Percentiles rank a stretch among this genome's conserved stretches.
Conservation (phyloP, 345 rosid genomes). For the Arabidopsis suecica region DNA sequence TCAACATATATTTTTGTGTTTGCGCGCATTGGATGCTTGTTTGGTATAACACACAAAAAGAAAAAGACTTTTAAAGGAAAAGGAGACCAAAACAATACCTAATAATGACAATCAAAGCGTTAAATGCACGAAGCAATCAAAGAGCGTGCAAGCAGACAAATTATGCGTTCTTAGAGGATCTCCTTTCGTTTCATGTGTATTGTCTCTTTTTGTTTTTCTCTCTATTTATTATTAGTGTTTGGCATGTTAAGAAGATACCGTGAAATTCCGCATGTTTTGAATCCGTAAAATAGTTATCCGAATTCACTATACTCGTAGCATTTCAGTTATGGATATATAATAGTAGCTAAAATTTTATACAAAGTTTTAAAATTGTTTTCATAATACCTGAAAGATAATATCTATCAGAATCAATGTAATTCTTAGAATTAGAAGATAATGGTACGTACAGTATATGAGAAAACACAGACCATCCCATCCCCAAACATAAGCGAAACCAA, state of each 20-base stretch:
- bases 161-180: conserved; percentile 29
- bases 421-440: neutral
- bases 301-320: neutral
- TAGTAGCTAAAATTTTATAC: no score
- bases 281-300: neutral
- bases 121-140: conserved; percentile 41
- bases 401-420: no score
- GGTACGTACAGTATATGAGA: neutral
- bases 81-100: conserved; percentile 20
- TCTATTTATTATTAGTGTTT: neutral
- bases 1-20: neutral
- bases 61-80: neutral
- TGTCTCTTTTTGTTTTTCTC: neutral
- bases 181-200: conserved; percentile 20
- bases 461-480: neutral
- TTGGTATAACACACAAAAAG: neutral
- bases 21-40: conserved; percentile 34
- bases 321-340: no score
- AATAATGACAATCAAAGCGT: conserved; percentile 37
- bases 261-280: neutral
- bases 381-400: no score
- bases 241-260: neutral
- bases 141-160: conserved; percentile 41
- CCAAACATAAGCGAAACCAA: neutral
- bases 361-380: no score